Evolutionary conservation across 2,329 filamentous ascomycete genomes (phyloP), one percentile per base, ranked within the genome.

Genomic region (Curvularia lunata): DNA sequence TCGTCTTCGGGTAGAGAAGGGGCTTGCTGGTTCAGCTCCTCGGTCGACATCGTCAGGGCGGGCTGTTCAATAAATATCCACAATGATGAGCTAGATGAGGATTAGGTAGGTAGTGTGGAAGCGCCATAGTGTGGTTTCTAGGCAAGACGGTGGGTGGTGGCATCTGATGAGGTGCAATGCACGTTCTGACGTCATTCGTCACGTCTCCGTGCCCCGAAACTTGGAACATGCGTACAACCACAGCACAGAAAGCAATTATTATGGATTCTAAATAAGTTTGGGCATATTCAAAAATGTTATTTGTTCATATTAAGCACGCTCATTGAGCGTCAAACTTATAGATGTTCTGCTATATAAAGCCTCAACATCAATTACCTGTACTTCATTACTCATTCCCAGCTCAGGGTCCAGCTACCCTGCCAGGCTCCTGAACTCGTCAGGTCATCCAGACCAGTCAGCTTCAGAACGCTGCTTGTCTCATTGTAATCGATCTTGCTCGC

Each of bases 371-470:
- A n/a, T 9, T 18, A 19, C 53, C 30, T 27, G 32, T 9, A 12
- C 16, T 30, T 10, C 19, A 12, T 32, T 10, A 59, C 83, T 82
- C 54, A 65, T 27, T 45, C 56, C 86, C 86, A 89, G 45, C 76
- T 82, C 68, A 89, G 69, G 4, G 79, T 80, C 87, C 86, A 90
- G 63, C 82, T 78, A 9, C 69, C 66, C 43, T 69, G 75, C 84
- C 86, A 91, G n/a, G 86, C 86, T 3, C 86, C 87, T 2, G 73
- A 68, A 27, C 66, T 64, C 0, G 86, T 87, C 52, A 80, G 50
- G 12, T 75, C 72, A 42, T 81, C 73, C 64, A 90, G 69, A 1
- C 80, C 81, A 5, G 76, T 77, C 16, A 90, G 70, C 56, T 73
- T 78, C 65, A 90, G 70, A 1, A 83, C 78, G 21, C 81, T 77